phyloP scores from a whole-genome alignment of 257 asterid species.

The Capsicum rhomboideum region DNA sequence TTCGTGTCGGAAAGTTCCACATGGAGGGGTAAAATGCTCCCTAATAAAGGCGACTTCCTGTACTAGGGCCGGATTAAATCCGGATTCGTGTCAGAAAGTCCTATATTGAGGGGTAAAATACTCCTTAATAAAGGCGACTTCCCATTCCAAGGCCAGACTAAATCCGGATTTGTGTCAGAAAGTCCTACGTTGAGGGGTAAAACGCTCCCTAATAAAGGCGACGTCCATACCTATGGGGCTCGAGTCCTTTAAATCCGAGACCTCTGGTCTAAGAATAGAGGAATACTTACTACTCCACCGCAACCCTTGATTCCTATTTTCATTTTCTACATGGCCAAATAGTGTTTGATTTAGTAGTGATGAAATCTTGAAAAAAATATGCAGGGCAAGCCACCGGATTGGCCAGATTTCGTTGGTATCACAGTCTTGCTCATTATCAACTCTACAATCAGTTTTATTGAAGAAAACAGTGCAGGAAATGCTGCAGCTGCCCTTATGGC shows the following conservation, averaged over 20 bases:
- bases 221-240: not conserved
- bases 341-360: not conserved
- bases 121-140: not conserved
- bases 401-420: constrained; percentile 79
- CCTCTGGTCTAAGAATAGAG: not conserved
- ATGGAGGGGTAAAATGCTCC: not conserved
- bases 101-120: not conserved
- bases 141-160: too few relatives aligned
- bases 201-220: not conserved
- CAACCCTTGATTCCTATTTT: not conserved
- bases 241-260: not conserved
- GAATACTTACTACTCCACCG: not conserved
- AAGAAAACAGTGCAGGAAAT: constrained; percentile 80
- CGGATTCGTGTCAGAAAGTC: not conserved
- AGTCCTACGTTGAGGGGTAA: not conserved
- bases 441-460: constrained; percentile 79
- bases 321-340: not conserved
- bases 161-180: not conserved
- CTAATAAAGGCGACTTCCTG: not conserved
- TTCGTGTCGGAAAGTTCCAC: not conserved
- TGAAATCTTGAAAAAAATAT: not conserved
- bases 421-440: constrained; percentile 57
- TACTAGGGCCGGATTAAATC: not conserved
- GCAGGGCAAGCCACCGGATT: constrained; percentile 72
- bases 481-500: constrained; percentile 96